phyloP scores from a whole-genome alignment of 2,329 filamentous ascomycete species.

The Paecilomyces sp. region DNA sequence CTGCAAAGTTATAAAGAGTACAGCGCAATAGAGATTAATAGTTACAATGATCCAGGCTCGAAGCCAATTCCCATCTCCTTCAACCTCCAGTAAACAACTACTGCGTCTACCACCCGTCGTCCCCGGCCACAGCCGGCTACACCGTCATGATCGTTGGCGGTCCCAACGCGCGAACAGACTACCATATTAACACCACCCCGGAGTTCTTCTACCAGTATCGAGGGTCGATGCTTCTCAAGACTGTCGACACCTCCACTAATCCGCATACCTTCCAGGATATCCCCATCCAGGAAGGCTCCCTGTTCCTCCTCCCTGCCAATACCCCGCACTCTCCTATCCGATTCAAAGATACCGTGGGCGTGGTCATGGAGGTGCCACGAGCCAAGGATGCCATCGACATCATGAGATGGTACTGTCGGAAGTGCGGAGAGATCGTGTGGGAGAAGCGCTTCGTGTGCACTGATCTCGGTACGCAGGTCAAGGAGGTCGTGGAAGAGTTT shows the following conservation, averaged over 20 bases:
- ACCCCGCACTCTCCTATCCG: conserved; percentile 95
- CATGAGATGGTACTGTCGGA: conserved; percentile 83
- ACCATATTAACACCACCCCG: conserved; percentile 93
- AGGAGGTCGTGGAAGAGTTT: conserved; percentile 79
- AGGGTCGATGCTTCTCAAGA: conserved; percentile 88
- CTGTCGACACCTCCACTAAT: conserved; percentile 59
- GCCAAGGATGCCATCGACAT: conserved; percentile 64
- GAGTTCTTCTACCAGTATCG: conserved; percentile 98
- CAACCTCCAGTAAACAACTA: conserved; percentile 96
- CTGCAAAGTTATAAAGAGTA: neutral
- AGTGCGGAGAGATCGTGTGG: conserved; percentile 66
- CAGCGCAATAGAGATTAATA: neutral
- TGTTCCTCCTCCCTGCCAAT: conserved; percentile 89
- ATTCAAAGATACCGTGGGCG: conserved; percentile 86
- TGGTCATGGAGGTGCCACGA: conserved; percentile 82
- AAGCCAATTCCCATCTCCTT: conserved; percentile 84
- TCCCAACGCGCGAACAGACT: conserved; percentile 92
- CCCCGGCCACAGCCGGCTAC: conserved; percentile 75
- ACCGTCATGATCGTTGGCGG: conserved; percentile 92
- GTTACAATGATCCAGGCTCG: conserved; percentile 57
- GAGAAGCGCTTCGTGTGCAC: conserved; percentile 84
- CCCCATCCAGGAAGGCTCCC: conserved; percentile 82
- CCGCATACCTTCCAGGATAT: conserved; percentile 66
- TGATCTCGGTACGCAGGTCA: conserved; percentile 90
- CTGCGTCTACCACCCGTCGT: conserved; percentile 72